These are phyloP conservation scores for Rhizopus arrhizus DNA, from an alignment of 371 early-diverging fungal species.

Conservation along the genomic window DNA sequence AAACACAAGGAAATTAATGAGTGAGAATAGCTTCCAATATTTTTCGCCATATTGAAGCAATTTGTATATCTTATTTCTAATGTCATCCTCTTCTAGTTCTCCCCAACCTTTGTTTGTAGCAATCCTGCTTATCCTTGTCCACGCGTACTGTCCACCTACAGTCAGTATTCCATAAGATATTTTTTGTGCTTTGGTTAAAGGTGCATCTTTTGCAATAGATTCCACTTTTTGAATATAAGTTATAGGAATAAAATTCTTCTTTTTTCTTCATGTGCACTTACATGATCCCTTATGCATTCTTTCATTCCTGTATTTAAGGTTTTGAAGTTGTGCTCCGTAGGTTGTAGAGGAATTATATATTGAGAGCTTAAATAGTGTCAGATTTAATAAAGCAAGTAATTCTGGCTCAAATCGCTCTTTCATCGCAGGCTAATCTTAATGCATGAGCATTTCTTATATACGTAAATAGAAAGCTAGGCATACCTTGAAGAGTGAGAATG, in stretches of 20 bases:
- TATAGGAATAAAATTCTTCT: not conserved
- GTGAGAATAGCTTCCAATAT: slow-evolving; percentile 61
- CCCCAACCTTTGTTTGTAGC: slow-evolving; percentile 81
- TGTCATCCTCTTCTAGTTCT: slow-evolving; percentile 65
- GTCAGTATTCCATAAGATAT: slow-evolving; percentile 59
- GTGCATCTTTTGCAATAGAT: slow-evolving; percentile 62
- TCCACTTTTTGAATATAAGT: slow-evolving; percentile 46
- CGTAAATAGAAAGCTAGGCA: not conserved
- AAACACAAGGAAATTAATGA: slow-evolving; percentile 84
- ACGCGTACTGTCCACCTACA: slow-evolving; percentile 77
- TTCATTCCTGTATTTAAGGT: slow-evolving; percentile 78
- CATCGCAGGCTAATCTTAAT: slow-evolving; percentile 49
- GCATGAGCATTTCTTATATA: not conserved
- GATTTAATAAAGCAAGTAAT: slow-evolving; percentile 54
- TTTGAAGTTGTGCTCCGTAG: slow-evolving; percentile 71
- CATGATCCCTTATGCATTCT: slow-evolving; percentile 60
- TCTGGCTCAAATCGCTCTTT: slow-evolving; percentile 68
- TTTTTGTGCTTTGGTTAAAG: slow-evolving; percentile 62
- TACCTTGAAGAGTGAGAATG: slow-evolving; percentile 67
- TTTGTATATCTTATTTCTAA: slow-evolving; percentile 65
- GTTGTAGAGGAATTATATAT: slow-evolving; percentile 66
- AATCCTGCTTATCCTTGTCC: slow-evolving; percentile 63
- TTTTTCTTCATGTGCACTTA: slow-evolving; percentile 35
- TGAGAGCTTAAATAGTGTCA: slow-evolving; percentile 65
- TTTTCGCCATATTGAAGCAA: slow-evolving; percentile 67